phyloP scores from a whole-genome alignment of 129 eudicot species.

The Flaveria ramosissima region DNA sequence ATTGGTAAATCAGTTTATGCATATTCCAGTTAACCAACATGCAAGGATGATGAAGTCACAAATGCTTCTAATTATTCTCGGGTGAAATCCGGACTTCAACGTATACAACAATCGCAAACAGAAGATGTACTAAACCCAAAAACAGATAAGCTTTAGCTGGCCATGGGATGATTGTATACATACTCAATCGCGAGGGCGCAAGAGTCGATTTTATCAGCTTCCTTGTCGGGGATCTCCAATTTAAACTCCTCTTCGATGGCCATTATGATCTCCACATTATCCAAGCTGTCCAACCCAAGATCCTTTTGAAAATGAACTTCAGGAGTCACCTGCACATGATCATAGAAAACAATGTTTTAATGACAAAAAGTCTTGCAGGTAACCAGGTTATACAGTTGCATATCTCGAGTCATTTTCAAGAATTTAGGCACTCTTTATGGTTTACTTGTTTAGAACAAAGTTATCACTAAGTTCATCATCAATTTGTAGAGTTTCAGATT shows the following conservation, averaged over 20 bases:
- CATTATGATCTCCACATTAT: slow-evolving; percentile 89
- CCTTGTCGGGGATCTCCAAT: slow-evolving; percentile 93
- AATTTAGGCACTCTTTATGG: not conserved
- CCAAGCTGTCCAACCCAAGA: slow-evolving; percentile 90
- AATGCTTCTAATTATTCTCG: slow-evolving; percentile 39
- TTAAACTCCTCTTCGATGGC: slow-evolving; percentile 97
- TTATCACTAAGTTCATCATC: not conserved
- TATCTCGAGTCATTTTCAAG: not conserved
- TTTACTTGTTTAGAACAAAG: not conserved
- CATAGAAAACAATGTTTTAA: too few relatives aligned
- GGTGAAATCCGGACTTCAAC: slow-evolving; percentile 19
- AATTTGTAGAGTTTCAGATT: not conserved
- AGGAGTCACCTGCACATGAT: slow-evolving; percentile 71
- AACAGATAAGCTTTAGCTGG: slow-evolving; percentile 51
- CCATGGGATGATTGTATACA: slow-evolving; percentile 77
- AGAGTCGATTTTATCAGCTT: slow-evolving; percentile 95
- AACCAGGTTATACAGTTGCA: too few relatives aligned
- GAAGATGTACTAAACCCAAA: slow-evolving; percentile 16
- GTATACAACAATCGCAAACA: slow-evolving; percentile 31
- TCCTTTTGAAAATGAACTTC: slow-evolving; percentile 93
- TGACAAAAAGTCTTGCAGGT: too few relatives aligned
- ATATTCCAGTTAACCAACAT: slow-evolving; percentile 26
- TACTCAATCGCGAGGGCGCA: slow-evolving; percentile 82
- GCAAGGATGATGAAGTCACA: slow-evolving; percentile 33
- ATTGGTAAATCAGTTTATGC: slow-evolving; percentile 24